A percentile compares a stretch with the other conserved stretches of the same genome.
These are phyloP conservation scores for Stagonosporopsis vannaccii DNA, from an alignment of 2,329 filamentous ascomycete genomes.

Conservation along the genomic window DNA sequence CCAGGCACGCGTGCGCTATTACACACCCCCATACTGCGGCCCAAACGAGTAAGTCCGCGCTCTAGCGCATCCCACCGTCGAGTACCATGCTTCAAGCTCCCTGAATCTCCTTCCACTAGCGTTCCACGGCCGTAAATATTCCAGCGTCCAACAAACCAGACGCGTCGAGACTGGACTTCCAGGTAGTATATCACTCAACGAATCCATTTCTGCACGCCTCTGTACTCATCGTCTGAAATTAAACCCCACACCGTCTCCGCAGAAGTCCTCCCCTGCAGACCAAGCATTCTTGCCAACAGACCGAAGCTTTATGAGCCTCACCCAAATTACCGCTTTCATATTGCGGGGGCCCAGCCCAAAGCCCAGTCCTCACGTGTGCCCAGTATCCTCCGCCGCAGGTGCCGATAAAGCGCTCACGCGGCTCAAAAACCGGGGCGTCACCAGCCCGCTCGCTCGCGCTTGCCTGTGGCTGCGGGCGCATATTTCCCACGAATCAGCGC, in stretches of 20 bases:
- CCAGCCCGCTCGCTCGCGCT: slow-evolving; percentile 1
- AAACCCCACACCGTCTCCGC: no score
- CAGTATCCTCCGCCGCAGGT: not conserved
- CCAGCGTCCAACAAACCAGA: not conserved
- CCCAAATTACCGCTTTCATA: not conserved
- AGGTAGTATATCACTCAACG: not conserved
- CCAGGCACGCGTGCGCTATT: slow-evolving; percentile 5
- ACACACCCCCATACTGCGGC: not conserved
- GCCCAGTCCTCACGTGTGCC: not conserved
- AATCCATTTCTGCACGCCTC: not conserved
- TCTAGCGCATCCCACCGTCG: slow-evolving; percentile 5
- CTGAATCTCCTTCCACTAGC: not conserved
- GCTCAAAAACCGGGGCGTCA: slow-evolving; percentile 7
- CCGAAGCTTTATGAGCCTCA: slow-evolving; percentile 19
- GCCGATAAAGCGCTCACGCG: slow-evolving; percentile 19
- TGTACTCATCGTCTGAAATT: no score
- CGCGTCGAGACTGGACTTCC: no score
- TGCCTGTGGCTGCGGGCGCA: slow-evolving; percentile 10
- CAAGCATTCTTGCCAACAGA: slow-evolving; percentile 15
- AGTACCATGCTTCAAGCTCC: slow-evolving; percentile 1
- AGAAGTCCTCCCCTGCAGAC: no score
- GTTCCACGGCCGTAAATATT: slow-evolving; percentile 16
- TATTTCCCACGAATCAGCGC: slow-evolving; percentile 32
- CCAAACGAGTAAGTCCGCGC: not conserved
- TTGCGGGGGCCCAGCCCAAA: not conserved